Conservation (phyloP, 163 green algal species). For the Scenedesmus sp. region DNA sequence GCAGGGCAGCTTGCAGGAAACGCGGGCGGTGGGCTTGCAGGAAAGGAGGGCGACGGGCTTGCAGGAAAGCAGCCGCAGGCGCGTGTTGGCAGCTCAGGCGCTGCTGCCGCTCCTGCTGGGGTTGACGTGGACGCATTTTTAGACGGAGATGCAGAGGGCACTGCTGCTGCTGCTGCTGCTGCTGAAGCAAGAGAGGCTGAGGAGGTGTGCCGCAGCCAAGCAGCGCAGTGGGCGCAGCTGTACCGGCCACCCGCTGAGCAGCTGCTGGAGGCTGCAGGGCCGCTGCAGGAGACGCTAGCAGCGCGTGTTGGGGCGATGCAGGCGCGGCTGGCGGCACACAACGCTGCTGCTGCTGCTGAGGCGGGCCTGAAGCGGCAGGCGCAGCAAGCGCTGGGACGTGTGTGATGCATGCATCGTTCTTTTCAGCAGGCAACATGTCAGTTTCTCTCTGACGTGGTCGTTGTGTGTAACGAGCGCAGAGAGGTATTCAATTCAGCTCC, state of each 20-base stretch:
- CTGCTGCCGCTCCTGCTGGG: neutral
- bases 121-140: too few relatives aligned
- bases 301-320: conserved; percentile 9
- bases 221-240: conserved; percentile 25
- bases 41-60: neutral
- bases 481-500: too few relatives aligned
- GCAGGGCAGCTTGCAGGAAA: neutral
- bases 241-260: conserved; percentile 26
- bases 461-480: too few relatives aligned
- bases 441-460: too few relatives aligned
- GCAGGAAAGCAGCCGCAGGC: neutral
- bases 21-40: neutral
- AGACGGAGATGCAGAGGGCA: too few relatives aligned
- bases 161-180: neutral
- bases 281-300: neutral
- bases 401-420: neutral
- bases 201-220: neutral
- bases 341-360: conserved; percentile 11
- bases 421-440: too few relatives aligned
- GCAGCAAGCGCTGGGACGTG: neutral
- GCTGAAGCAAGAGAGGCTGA: neutral
- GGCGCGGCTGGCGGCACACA: conserved; percentile 32
- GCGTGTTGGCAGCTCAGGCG: neutral
- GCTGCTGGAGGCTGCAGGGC: conserved; percentile 9
- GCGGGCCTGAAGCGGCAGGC: neutral